phyloP scores from a whole-genome alignment of 1,284 basidiomycete genomes.

The Leccinum griseonigrum region DNA sequence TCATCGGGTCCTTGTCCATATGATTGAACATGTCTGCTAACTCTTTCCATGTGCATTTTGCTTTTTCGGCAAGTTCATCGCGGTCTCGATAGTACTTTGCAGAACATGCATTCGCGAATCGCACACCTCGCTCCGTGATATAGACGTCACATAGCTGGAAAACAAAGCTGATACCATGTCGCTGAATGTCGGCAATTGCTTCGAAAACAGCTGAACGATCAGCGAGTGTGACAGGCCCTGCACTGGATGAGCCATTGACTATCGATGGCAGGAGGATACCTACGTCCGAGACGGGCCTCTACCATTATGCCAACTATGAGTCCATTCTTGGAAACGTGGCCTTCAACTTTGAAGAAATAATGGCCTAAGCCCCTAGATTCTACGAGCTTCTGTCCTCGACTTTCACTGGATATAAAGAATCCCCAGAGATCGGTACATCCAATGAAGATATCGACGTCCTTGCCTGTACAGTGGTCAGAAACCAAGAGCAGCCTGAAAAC shows the following conservation, averaged over 20 bases:
- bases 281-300: constrained; percentile 43
- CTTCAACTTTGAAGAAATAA: constrained; percentile 43
- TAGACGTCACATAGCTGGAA: constrained; percentile 29
- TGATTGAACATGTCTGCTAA: constrained; percentile 22
- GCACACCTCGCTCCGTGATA: constrained; percentile 32
- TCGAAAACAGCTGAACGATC: constrained; percentile 44
- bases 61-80: constrained; percentile 26
- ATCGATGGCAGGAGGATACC: constrained; percentile 6
- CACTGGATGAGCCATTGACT: constrained; percentile 12
- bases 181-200: constrained; percentile 40
- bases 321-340: constrained; percentile 43
- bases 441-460: constrained; percentile 36
- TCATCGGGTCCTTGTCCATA: constrained; percentile 4
- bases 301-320: constrained; percentile 44
- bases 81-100: constrained; percentile 18
- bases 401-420: constrained; percentile 34
- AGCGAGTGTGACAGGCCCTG: constrained; percentile 25
- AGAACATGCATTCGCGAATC: constrained; percentile 26
- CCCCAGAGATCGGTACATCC: constrained; percentile 34
- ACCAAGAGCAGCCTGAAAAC: background rate
- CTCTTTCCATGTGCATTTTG: constrained; percentile 20
- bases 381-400: constrained; percentile 34
- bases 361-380: constrained; percentile 35
- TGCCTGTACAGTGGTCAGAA: constrained; percentile 15
- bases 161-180: constrained; percentile 32